Evolutionary conservation across 2,329 filamentous ascomycete species (phyloP), one percentile per base, ranked within the genome.

Genomic region (Claviceps monticola): DNA sequence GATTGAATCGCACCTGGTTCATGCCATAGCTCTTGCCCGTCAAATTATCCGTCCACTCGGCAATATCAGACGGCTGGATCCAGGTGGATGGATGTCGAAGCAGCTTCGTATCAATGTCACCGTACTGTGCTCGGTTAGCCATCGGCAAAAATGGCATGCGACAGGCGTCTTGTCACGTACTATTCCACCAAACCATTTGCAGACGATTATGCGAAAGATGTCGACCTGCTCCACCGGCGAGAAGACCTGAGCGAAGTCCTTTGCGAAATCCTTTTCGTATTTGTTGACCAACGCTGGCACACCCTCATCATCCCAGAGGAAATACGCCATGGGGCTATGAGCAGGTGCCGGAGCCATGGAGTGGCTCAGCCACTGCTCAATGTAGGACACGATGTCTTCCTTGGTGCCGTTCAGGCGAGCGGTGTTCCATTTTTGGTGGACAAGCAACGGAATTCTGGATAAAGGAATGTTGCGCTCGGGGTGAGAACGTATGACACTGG

Each of bases 141-240:
- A 29, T 9, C 9, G 1, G 38, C 11, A 26, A 14, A 7, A 34
- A 7, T n/a, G 14, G 23, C 38, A n/a, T 21, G 13, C 37, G n/a
- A 7, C 41, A 14, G 17, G 23, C 2, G 13, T 3, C n/a, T 29
- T 29, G 8, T 29, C 8, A 51, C 50, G n/a, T 38, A 51, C 50
- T 37, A 51, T 48, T 7, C 45, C 50, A n/a, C 50, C 50, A 17
- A 51, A 47, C 50, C 50, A 51, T 47, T 51, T 51, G 13, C 50
- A 51, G 17, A 47, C 38, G 21, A 51, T 41, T 17, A 51, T 48
- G 46, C 50, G 44, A 43, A 48, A 51, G 13, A 51, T 51, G 26
- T 51, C 50, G 6, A 51, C 50, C 23, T 51, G 34, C 41, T 51
- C 49, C 7, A 51, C 49, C 7, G 45, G 45, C 14, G 50, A 51